A percentile compares a stretch with the other conserved stretches of the same genome.
These are phyloP conservation scores for Phlyctochytrium bullatum DNA, from an alignment of 192 early-diverging fungal genomes.

Conservation along the genomic window DNA sequence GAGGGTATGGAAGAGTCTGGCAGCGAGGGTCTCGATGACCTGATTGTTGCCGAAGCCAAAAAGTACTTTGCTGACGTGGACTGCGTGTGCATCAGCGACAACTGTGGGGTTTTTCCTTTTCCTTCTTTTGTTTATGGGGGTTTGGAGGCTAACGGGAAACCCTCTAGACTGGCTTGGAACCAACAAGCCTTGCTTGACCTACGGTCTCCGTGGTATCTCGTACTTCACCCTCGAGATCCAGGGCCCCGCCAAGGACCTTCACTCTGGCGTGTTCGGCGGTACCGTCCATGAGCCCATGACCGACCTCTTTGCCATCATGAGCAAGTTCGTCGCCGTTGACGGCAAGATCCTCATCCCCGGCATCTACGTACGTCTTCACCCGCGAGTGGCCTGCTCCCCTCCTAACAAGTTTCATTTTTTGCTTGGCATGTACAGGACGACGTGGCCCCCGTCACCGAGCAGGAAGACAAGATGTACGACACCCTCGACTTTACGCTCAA, in stretches of 20 bases:
- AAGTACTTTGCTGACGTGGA: conserved; percentile 89
- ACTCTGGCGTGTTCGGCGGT: conserved; percentile 92
- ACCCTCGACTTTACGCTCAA: conserved; percentile 74
- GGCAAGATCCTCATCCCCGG: conserved; percentile 92
- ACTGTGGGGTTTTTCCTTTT: conserved; percentile 64
- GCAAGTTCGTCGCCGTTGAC: conserved; percentile 75
- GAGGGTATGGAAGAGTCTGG: conserved; percentile 95
- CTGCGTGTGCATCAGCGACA: conserved; percentile 96
- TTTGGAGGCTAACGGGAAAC: background rate
- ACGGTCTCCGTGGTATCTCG: conserved; percentile 86
- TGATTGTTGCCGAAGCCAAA: conserved; percentile 84
- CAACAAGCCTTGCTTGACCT: conserved; percentile 95
- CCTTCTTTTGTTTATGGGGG: background rate
- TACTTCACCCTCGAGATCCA: conserved; percentile 63
- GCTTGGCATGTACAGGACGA: conserved; percentile 60
- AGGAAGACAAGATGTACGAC: conserved; percentile 80
- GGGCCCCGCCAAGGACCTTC: conserved; percentile 88
- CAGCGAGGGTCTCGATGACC: conserved; percentile 89
- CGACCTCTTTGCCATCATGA: conserved; percentile 81
- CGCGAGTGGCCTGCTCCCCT: background rate
- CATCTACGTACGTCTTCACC: conserved; percentile 56
- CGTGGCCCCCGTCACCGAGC: conserved; percentile 77
- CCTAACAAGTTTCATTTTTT: background rate
- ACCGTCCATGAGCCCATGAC: conserved; percentile 96
- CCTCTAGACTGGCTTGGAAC: conserved; percentile 84